These are phyloP conservation scores for Tephrocybe rancida DNA, from an alignment of 768 basidiomycete species.

Conservation along the genomic window DNA sequence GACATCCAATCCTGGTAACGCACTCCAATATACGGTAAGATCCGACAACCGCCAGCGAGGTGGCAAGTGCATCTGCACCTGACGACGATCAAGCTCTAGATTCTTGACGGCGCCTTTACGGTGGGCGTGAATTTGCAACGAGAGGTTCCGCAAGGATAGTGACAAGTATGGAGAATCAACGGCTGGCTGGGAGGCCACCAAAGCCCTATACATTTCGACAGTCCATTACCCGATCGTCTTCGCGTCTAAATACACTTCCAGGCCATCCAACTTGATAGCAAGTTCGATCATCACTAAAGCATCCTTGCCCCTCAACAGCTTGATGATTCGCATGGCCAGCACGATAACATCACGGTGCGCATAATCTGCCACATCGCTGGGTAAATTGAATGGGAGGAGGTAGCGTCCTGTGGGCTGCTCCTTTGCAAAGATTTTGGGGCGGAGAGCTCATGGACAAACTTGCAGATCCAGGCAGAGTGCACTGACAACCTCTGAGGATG, in stretches of 20 bases:
- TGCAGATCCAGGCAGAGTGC: constrained; percentile 14
- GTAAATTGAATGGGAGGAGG: constrained; percentile 6
- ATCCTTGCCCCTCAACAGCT: constrained; percentile 13
- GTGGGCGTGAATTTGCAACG: constrained; percentile 4
- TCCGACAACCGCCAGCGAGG: too few species aligned
- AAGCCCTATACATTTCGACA: constrained; percentile 12
- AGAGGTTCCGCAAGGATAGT: constrained; percentile 11
- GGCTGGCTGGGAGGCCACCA: constrained; percentile 4
- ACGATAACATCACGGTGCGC: constrained; percentile 12
- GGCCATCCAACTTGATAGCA: constrained; percentile 11
- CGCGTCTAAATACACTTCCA: constrained; percentile 20
- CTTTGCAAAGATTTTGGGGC: constrained; percentile 2
- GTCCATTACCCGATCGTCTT: constrained; percentile 16
- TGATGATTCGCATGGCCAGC: constrained; percentile 11
- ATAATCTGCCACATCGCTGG: background rate
- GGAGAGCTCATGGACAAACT: constrained; percentile 11
- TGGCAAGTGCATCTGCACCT: too few species aligned
- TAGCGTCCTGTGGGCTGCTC: constrained; percentile 11
- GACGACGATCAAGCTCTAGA: constrained; percentile 5
- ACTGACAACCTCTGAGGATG: constrained; percentile 6
- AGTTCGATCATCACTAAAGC: constrained; percentile 20
- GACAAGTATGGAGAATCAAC: constrained; percentile 15
- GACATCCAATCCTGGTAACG: too few species aligned
- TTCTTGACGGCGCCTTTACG: constrained; percentile 8
- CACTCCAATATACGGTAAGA: too few species aligned